Evolutionary conservation across 768 basidiomycete genomes (phyloP).

Genomic region (Leccinum incarnatum): DNA sequence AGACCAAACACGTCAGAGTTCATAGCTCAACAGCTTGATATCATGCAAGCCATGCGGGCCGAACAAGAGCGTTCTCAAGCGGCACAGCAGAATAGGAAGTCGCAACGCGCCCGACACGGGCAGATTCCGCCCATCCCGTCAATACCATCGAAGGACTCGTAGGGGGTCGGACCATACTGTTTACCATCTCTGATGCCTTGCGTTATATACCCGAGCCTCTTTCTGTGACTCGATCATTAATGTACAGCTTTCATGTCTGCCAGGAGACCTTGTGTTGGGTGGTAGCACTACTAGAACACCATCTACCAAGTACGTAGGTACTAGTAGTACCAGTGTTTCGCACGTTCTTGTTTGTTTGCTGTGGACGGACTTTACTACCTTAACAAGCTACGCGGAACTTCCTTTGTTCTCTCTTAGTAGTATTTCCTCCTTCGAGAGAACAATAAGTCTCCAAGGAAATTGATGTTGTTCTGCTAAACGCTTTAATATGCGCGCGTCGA

Average conservation of each 20-base stretch:
- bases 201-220: slow-evolving; percentile 24
- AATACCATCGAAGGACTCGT: slow-evolving; percentile 26
- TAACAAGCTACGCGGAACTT: too few relatives aligned
- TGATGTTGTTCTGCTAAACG: background rate
- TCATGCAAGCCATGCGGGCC: slow-evolving; percentile 76
- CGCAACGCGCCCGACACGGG: slow-evolving; percentile 48
- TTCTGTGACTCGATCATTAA: slow-evolving; percentile 2
- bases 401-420: too few relatives aligned
- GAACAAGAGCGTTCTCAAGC: slow-evolving; percentile 76
- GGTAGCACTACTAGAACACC: background rate
- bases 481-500: slow-evolving; percentile 3
- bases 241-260: slow-evolving; percentile 1
- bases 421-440: slow-evolving; percentile 13
- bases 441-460: slow-evolving; percentile 32
- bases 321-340: too few relatives aligned
- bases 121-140: slow-evolving; percentile 28
- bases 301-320: too few relatives aligned
- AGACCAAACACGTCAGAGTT: slow-evolving; percentile 84
- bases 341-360: too few relatives aligned
- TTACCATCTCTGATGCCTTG: slow-evolving; percentile 21
- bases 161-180: background rate
- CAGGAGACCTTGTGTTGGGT: slow-evolving; percentile 9
- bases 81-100: slow-evolving; percentile 56
- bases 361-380: too few relatives aligned
- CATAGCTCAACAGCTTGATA: slow-evolving; percentile 81